Conservation (phyloP, 2,329 filamentous ascomycete species). For the Mycosphaerella sp. region DNA sequence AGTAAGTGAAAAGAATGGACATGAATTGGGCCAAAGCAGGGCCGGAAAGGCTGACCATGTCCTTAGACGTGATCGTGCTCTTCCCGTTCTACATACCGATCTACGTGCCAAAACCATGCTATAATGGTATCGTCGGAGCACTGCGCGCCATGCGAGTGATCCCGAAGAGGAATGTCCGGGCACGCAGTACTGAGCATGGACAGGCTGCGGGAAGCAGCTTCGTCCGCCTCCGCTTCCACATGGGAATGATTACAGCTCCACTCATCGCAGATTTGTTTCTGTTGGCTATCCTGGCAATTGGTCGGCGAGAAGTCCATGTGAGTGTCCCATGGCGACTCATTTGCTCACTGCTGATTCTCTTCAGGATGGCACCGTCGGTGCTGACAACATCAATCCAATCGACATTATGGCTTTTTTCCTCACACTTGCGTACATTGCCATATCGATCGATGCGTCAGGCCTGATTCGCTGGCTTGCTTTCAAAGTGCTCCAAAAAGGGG, state of each 20-base stretch:
- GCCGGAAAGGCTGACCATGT: too few relatives aligned
- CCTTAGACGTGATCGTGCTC: slow-evolving; percentile 60
- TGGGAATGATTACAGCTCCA: slow-evolving; percentile 67
- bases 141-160: slow-evolving; percentile 51
- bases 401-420: slow-evolving; percentile 73
- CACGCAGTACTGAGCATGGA: neutral
- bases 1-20: too few relatives aligned
- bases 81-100: slow-evolving; percentile 63
- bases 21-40: too few relatives aligned
- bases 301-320: slow-evolving; percentile 58
- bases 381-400: slow-evolving; percentile 60
- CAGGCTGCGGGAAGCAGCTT: neutral
- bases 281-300: slow-evolving; percentile 63
- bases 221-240: slow-evolving; percentile 50
- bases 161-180: slow-evolving; percentile 30
- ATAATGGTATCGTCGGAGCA: slow-evolving; percentile 41
- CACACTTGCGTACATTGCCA: slow-evolving; percentile 65
- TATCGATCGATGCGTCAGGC: slow-evolving; percentile 70
- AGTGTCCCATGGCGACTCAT: too few relatives aligned
- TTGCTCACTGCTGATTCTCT: too few relatives aligned
- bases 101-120: slow-evolving; percentile 50
- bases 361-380: slow-evolving; percentile 62
- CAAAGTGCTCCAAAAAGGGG: slow-evolving; percentile 62
- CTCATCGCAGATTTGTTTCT: slow-evolving; percentile 66
- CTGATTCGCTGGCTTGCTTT: slow-evolving; percentile 65